A percentile compares a stretch with the other conserved stretches of the same genome.
phyloP scores from a whole-genome alignment of 495 filamentous ascomycete genomes.

The Glarea lozoyensis region DNA sequence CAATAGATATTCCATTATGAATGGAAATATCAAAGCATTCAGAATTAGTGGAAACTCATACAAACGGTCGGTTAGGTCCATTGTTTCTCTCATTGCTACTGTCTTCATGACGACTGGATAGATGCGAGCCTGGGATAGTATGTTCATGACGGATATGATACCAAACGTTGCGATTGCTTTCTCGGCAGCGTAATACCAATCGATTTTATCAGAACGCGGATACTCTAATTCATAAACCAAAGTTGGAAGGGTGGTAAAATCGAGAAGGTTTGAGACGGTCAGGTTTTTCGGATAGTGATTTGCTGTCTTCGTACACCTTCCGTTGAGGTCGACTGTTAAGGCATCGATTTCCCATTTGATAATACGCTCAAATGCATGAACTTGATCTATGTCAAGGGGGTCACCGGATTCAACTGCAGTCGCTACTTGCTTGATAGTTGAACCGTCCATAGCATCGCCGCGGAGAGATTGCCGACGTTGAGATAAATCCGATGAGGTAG shows the following conservation, averaged over 20 bases:
- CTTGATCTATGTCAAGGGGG: slow-evolving; percentile 49
- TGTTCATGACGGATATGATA: slow-evolving; percentile 54
- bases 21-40: slow-evolving; percentile 61
- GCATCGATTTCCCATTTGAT: slow-evolving; percentile 55
- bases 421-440: slow-evolving; percentile 44
- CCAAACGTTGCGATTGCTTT: slow-evolving; percentile 61
- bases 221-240: slow-evolving; percentile 72
- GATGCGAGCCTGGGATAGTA: slow-evolving; percentile 46
- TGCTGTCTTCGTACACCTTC: slow-evolving; percentile 33
- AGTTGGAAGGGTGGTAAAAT: slow-evolving; percentile 64
- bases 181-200: slow-evolving; percentile 65
- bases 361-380: slow-evolving; percentile 46
- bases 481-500: slow-evolving; percentile 27
- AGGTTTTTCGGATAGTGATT: slow-evolving; percentile 59
- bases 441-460: slow-evolving; percentile 22
- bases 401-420: slow-evolving; percentile 43
- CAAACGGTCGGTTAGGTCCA: slow-evolving; percentile 49
- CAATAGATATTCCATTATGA: slow-evolving; percentile 65
- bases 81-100: slow-evolving; percentile 51
- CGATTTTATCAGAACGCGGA: slow-evolving; percentile 55
- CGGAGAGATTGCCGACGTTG: slow-evolving; percentile 35
- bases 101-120: slow-evolving; percentile 55
- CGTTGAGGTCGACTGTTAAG: slow-evolving; percentile 52
- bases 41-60: slow-evolving; percentile 61
- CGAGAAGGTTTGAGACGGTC: slow-evolving; percentile 54